A percentile compares a stretch with the other conserved stretches of the same genome.
phyloP scores from a whole-genome alignment of 179 eudicot genomes.

The Carnegiea gigantea region DNA sequence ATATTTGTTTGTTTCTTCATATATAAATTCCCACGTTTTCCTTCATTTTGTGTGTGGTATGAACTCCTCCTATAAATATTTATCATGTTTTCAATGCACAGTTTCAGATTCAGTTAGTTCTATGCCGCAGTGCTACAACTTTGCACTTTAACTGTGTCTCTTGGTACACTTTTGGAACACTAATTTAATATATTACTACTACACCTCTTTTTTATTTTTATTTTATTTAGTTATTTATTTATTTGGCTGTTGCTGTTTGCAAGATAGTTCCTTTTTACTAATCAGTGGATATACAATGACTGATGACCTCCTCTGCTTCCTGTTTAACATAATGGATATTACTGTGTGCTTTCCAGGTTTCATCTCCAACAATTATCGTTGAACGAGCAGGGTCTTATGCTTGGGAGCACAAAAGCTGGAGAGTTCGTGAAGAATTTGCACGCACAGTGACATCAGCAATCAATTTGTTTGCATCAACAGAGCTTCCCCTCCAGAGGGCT shows the following conservation, averaged over 20 bases:
- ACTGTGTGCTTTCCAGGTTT: conserved; percentile 58
- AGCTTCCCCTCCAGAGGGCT: conserved; percentile 96
- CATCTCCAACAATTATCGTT: conserved; percentile 92
- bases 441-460: conserved; percentile 95
- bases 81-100: too few species aligned
- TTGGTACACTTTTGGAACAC: neutral
- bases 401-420: conserved; percentile 97
- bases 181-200: neutral
- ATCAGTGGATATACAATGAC: neutral
- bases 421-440: conserved; percentile 95
- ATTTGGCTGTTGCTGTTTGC: neutral
- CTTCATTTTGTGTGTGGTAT: too few species aligned
- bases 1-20: too few species aligned
- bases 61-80: too few species aligned
- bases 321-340: neutral
- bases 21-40: too few species aligned
- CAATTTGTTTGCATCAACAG: conserved; percentile 87
- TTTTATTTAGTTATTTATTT: too few species aligned
- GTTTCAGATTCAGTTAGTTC: neutral
- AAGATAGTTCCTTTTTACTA: neutral
- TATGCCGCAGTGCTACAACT: neutral
- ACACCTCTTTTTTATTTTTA: too few species aligned
- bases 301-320: conserved; percentile 1
- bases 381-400: conserved; percentile 97
- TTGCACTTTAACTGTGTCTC: neutral